Evolutionary conservation across 108 stramenopile genomes (phyloP).

Genomic region (Cyclotella kingstonii): DNA sequence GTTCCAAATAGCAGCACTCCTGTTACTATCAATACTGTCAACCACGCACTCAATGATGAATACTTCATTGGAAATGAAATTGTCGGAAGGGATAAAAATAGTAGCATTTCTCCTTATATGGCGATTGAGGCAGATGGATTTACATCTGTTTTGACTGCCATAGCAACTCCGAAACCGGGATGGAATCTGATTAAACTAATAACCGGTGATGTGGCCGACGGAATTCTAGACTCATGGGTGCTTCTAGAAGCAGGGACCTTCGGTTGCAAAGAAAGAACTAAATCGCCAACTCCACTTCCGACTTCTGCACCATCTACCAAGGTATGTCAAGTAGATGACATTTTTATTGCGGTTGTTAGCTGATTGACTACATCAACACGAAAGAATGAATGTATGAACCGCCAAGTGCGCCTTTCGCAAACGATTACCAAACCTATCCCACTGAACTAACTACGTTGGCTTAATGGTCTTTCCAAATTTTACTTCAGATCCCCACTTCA

Average conservation of each 20-base stretch:
- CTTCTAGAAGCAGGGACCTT: slow-evolving; percentile 30
- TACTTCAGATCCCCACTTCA: too few species aligned
- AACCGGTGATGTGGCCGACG: slow-evolving; percentile 22
- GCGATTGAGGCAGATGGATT: slow-evolving; percentile 29
- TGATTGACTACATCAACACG: too few species aligned
- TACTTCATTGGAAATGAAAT: slow-evolving; percentile 21
- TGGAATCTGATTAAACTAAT: slow-evolving; percentile 32
- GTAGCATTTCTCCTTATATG: slow-evolving; percentile 12
- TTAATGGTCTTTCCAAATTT: too few species aligned
- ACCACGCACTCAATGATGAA: slow-evolving; percentile 17
- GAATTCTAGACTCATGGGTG: slow-evolving; percentile 33
- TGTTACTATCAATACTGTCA: slow-evolving; percentile 37
- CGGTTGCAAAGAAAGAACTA: slow-evolving; percentile 11
- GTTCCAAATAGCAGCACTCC: slow-evolving; percentile 9
- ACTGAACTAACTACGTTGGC: too few species aligned
- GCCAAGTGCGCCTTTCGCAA: neutral
- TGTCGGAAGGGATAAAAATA: neutral
- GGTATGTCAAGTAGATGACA: too few species aligned
- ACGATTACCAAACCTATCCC: too few species aligned
- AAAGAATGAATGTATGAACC: too few species aligned
- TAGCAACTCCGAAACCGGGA: slow-evolving; percentile 5
- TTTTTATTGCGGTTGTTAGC: too few species aligned
- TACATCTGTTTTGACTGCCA: slow-evolving; percentile 28
- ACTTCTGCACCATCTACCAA: neutral
- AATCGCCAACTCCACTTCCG: neutral